Conservation (phyloP, 1,139 yeast species). For the Candida mesenterica region DNA sequence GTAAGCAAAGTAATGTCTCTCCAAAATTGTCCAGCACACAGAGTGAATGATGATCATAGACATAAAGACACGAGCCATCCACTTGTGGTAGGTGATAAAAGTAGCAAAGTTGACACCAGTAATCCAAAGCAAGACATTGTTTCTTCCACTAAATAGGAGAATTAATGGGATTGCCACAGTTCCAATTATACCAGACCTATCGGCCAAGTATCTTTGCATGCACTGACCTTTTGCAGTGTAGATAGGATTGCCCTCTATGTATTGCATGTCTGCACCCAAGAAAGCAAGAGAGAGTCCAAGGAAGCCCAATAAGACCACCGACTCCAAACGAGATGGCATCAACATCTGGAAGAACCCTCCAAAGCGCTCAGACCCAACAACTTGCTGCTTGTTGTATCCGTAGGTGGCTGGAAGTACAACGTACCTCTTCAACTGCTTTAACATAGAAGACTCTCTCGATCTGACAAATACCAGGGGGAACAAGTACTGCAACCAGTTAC, state of each 20-base stretch:
- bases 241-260: constrained; percentile 25
- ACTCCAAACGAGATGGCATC: constrained; percentile 17
- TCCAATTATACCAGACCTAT: constrained; percentile 34
- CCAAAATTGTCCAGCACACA: constrained; percentile 36
- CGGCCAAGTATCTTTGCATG: constrained; percentile 27
- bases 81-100: constrained; percentile 37
- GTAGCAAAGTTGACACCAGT: constrained; percentile 39
- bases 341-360: constrained; percentile 9
- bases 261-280: constrained; percentile 19
- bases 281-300: constrained; percentile 7
- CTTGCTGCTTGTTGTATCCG: constrained; percentile 22
- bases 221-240: constrained; percentile 18
- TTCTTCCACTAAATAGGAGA: constrained; percentile 44
- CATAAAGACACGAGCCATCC: constrained; percentile 35
- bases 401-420: constrained; percentile 30
- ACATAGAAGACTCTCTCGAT: not conserved
- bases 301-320: constrained; percentile 20
- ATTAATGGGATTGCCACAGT: constrained; percentile 32
- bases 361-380: constrained; percentile 5
- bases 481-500: constrained; percentile 38
- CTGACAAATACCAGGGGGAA: constrained; percentile 20
- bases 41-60: constrained; percentile 34
- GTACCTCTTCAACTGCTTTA: constrained; percentile 13
- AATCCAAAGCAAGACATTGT: constrained; percentile 41
- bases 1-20: not conserved